phyloP scores from a whole-genome alignment of 148 eudicot species.

The Pharnaceum exiguum region DNA sequence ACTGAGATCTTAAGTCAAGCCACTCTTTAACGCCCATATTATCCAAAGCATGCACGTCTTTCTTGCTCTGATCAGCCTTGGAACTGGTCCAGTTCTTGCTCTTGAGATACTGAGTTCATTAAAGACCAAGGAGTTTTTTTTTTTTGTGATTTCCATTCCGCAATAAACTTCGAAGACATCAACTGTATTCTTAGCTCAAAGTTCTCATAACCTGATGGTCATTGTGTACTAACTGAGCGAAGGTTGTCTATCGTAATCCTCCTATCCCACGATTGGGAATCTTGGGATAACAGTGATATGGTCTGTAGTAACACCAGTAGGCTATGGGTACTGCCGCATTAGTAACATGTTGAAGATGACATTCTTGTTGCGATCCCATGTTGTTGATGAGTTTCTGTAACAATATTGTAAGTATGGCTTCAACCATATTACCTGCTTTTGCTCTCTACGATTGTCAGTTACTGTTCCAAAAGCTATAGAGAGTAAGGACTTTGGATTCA shows the following conservation, averaged over 20 bases:
- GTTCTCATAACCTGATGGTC: slow-evolving; percentile 6
- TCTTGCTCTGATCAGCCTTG: background rate
- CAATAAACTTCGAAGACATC: slow-evolving; percentile 10
- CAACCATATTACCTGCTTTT: too few species aligned
- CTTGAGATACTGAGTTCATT: background rate
- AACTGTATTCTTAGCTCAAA: slow-evolving; percentile 26
- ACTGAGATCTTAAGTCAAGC: background rate
- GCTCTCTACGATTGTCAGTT: too few species aligned
- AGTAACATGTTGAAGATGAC: slow-evolving; percentile 5
- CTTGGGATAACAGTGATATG: slow-evolving; percentile 12
- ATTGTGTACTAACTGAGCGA: slow-evolving; percentile 18
- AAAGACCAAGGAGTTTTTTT: slow-evolving; percentile 6
- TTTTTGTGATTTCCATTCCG: background rate
- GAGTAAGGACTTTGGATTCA: too few species aligned
- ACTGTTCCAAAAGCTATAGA: too few species aligned
- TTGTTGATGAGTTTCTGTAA: too few species aligned
- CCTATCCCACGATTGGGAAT: slow-evolving; percentile 22
- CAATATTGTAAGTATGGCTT: too few species aligned
- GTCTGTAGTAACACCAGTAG: background rate
- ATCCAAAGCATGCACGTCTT: slow-evolving; percentile 10
- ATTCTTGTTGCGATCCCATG: too few species aligned
- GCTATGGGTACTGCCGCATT: too few species aligned
- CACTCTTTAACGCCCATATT: slow-evolving; percentile 17
- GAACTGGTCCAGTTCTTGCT: slow-evolving; percentile 6
- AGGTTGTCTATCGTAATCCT: slow-evolving; percentile 24